Percentiles rank a stretch among this genome's conserved stretches.
Conservation (phyloP, 495 filamentous ascomycete species). For the Penicillium antarcticum region DNA sequence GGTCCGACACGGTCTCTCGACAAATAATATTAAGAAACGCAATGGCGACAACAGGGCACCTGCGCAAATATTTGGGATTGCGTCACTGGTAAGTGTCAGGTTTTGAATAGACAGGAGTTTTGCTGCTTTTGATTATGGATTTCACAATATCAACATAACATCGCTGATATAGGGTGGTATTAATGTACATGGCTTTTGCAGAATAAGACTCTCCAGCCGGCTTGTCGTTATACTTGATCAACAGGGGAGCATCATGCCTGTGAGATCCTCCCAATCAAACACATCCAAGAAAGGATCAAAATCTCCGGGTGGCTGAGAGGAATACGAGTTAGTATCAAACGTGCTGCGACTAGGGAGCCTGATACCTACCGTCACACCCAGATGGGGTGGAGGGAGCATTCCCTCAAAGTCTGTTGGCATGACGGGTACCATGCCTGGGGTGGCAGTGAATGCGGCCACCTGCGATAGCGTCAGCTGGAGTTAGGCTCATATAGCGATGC, state of each 20-base stretch:
- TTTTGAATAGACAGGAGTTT: no score
- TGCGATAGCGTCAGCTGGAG: neutral
- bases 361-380: slow-evolving; percentile 31
- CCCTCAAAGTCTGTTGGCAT: slow-evolving; percentile 27
- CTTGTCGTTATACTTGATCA: neutral
- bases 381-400: slow-evolving; percentile 20
- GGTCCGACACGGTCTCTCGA: neutral
- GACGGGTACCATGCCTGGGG: slow-evolving; percentile 23
- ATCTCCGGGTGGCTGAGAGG: slow-evolving; percentile 27
- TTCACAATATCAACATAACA: no score
- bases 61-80: no score
- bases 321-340: neutral
- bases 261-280: slow-evolving; percentile 44
- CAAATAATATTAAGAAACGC: neutral
- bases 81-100: no score
- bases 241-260: slow-evolving; percentile 31
- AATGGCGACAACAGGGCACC: neutral
- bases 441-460: slow-evolving; percentile 24
- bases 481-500: no score
- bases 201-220: no score
- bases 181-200: no score
- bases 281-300: slow-evolving; percentile 45
- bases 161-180: no score
- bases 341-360: neutral
- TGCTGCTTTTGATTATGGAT: no score